Evolutionary conservation across 257 asterid genomes (phyloP).

Genomic region (Salvia rosmarinus): DNA sequence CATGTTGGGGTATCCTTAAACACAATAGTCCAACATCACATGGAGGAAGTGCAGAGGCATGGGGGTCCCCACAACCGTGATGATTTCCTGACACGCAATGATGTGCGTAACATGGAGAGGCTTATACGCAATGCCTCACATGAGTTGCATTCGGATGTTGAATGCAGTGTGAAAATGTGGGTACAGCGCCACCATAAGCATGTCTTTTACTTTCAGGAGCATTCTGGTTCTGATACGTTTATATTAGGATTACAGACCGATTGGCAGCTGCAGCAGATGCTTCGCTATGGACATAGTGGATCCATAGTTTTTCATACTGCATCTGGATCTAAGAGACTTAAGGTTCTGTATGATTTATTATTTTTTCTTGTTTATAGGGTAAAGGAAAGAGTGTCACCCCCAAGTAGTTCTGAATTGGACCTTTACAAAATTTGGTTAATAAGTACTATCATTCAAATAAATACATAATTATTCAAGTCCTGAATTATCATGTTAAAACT

Average conservation of each 20-base stretch:
- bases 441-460: background rate
- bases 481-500: background rate
- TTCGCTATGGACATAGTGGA: conserved; percentile 54
- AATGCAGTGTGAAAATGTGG: conserved; percentile 56
- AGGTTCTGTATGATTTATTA: conserved; percentile 39
- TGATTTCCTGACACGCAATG: conserved; percentile 57
- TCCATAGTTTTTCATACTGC: conserved; percentile 46
- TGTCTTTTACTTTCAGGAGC: conserved; percentile 52
- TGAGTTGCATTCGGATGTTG: conserved; percentile 46
- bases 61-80: conserved; percentile 59
- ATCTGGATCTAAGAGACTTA: conserved; percentile 43
- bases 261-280: conserved; percentile 69
- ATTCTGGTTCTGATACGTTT: conserved; percentile 40
- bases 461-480: background rate
- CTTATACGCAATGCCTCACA: conserved; percentile 41
- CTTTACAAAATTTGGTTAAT: background rate
- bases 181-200: conserved; percentile 55
- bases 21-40: conserved; percentile 54
- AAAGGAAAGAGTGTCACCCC: background rate
- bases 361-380: conserved; percentile 12
- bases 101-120: conserved; percentile 64
- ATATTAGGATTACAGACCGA: conserved; percentile 57
- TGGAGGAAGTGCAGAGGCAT: conserved; percentile 60
- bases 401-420: background rate
- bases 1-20: conserved; percentile 56